Evolutionary conservation across 1,284 basidiomycete species (phyloP), one percentile per base, ranked within the genome.

Genomic region (Boletus mariae): DNA sequence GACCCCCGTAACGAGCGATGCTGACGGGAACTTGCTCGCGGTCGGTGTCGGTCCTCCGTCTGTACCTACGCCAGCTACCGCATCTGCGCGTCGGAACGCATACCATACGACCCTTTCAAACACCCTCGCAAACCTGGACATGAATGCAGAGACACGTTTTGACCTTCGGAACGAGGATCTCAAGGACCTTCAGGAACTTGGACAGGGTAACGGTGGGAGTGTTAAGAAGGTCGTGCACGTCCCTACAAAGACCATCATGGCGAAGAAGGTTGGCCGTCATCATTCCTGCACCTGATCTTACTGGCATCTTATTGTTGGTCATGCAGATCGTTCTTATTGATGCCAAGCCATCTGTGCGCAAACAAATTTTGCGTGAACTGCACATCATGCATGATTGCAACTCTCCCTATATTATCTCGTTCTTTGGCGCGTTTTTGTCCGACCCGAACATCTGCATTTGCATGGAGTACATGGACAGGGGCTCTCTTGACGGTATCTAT

Each of bases 401-500:
- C 59, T 97, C 92, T 3, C 82, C 82, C 25, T 92, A 94, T 74
- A 99, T 99, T 67, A 90, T 99, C 62, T 93, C 90, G 2, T 98
- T 96, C 75, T 98, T 91, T 67, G 96, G 97, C 57, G 96, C 97
- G 28, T 99, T 94, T 75, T 78, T 98, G 42, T 85, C 87, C 11
- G 96, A 99, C 67, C 94, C 96, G 11, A 97, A 98, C 63, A 96
- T 99, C 65, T 98, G 94, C 72, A 95, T 99, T 60, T 98, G 95
- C 72, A 98, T 99, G 89, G 96, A 99, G 68, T 92, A 78, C 71
- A 95, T 95, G 94, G 93, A 99, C 75, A 91, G 88, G 69, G 87
- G 87, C 13, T 92, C 89, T 17, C 76, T 91, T 31, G 97, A 99
- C 68, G 84, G 87, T 34, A 96, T 99, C 60, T 99, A 97, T 77